Conservation (phyloP, 495 filamentous ascomycete genomes). For the Aspergillus heteromorphus region DNA sequence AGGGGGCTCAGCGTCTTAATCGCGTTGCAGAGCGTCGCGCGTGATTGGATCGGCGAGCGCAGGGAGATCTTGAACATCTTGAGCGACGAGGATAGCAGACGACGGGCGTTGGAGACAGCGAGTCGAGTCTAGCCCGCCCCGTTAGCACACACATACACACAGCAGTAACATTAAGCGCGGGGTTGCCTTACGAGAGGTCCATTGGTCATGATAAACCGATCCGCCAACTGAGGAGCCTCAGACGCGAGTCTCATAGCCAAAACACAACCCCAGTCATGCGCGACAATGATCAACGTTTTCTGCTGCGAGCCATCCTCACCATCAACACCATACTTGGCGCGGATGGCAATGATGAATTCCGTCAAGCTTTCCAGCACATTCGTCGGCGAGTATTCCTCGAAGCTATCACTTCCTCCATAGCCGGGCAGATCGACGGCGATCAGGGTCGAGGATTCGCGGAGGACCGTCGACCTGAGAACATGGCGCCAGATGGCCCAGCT, state of each 20-base stretch:
- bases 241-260: slow-evolving; percentile 48
- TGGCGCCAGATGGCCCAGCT: slow-evolving; percentile 50
- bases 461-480: slow-evolving; percentile 25
- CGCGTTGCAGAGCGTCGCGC: slow-evolving; percentile 36
- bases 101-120: slow-evolving; percentile 27
- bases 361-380: slow-evolving; percentile 47
- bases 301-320: slow-evolving; percentile 15
- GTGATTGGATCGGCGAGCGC: slow-evolving; percentile 34
- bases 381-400: slow-evolving; percentile 42
- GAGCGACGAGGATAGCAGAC: slow-evolving; percentile 29
- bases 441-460: slow-evolving; percentile 31
- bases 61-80: slow-evolving; percentile 45
- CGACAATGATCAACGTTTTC: slow-evolving; percentile 43
- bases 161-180: neutral
- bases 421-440: slow-evolving; percentile 53
- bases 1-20: slow-evolving; percentile 34
- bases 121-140: slow-evolving; percentile 20
- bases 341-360: slow-evolving; percentile 43
- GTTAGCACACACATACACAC: slow-evolving; percentile 4
- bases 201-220: slow-evolving; percentile 48
- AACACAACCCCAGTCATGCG: slow-evolving; percentile 54
- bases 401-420: slow-evolving; percentile 47
- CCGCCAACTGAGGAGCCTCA: slow-evolving; percentile 48
- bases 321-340: slow-evolving; percentile 41
- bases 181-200: slow-evolving; percentile 41